phyloP scores from a whole-genome alignment of 306 rosid genomes.

The Prunus mongolica region DNA sequence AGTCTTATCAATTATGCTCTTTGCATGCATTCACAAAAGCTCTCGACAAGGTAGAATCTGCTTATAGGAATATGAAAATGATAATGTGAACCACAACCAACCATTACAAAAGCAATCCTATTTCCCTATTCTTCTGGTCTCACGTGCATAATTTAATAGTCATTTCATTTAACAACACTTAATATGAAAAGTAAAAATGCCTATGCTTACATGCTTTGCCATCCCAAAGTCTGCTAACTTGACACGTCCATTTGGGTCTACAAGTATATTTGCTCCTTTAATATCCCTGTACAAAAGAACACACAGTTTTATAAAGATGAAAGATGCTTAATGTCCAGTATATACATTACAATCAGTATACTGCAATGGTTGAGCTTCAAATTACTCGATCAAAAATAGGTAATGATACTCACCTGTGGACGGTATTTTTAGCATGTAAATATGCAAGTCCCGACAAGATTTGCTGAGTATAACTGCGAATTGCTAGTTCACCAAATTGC shows the following conservation, averaged over 20 bases:
- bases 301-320: conserved; percentile 15
- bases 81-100: conserved; percentile 9
- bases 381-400: conserved; percentile 18
- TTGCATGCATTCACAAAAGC: not conserved
- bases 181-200: conserved; percentile 14
- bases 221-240: conserved; percentile 99
- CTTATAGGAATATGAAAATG: not conserved
- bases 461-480: conserved; percentile 92
- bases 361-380: conserved; percentile 13
- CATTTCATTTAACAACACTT: conserved; percentile 20
- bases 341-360: conserved; percentile 2
- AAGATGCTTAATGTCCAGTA: conserved; percentile 11
- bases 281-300: conserved; percentile 67
- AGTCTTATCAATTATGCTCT: not conserved
- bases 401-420: conserved; percentile 69
- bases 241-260: conserved; percentile 91
- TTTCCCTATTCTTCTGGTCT: not conserved
- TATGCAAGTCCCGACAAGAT: conserved; percentile 94
- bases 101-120: conserved; percentile 7
- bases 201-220: conserved; percentile 94
- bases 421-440: conserved; percentile 85
- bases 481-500: conserved; percentile 75
- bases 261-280: conserved; percentile 97
- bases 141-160: not conserved
- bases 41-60: not conserved